Evolutionary conservation across 116 monocot species (phyloP).

Genomic region (Cymodocea nodosa): DNA sequence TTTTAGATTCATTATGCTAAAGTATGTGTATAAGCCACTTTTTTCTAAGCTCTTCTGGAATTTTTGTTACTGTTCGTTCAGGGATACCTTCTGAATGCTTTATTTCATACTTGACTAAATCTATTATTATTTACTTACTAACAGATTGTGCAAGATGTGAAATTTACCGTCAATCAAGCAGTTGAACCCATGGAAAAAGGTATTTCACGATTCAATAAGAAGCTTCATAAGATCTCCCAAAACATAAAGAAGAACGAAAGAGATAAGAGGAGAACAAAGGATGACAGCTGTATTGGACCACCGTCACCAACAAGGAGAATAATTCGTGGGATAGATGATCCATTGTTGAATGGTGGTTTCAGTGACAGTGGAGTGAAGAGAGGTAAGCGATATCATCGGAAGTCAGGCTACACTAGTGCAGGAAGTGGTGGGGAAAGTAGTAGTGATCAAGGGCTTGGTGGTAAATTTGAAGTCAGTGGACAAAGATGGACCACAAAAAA

Average conservation of each 20-base stretch:
- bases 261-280: constrained; percentile 60
- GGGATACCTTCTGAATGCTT: neutral
- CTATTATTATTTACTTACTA: neutral
- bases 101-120: no score
- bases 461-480: constrained; percentile 48
- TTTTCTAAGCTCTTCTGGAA: no score
- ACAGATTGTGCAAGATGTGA: constrained; percentile 91
- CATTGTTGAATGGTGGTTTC: constrained; percentile 46
- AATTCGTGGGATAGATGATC: constrained; percentile 87
- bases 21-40: no score
- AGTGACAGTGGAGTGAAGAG: constrained; percentile 36
- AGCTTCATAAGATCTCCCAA: constrained; percentile 81
- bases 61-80: no score
- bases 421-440: constrained; percentile 82
- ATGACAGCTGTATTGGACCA: constrained; percentile 66
- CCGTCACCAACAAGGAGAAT: constrained; percentile 31
- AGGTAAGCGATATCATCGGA: constrained; percentile 29
- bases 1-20: no score
- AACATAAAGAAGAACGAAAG: constrained; percentile 94
- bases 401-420: constrained; percentile 52
- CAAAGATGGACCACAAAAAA: constrained; percentile 63
- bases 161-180: constrained; percentile 89
- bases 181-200: constrained; percentile 97
- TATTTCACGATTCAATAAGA: constrained; percentile 66
- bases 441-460: constrained; percentile 41